phyloP scores from a whole-genome alignment of 1,284 basidiomycete species.

The Schizophyllum commune region DNA sequence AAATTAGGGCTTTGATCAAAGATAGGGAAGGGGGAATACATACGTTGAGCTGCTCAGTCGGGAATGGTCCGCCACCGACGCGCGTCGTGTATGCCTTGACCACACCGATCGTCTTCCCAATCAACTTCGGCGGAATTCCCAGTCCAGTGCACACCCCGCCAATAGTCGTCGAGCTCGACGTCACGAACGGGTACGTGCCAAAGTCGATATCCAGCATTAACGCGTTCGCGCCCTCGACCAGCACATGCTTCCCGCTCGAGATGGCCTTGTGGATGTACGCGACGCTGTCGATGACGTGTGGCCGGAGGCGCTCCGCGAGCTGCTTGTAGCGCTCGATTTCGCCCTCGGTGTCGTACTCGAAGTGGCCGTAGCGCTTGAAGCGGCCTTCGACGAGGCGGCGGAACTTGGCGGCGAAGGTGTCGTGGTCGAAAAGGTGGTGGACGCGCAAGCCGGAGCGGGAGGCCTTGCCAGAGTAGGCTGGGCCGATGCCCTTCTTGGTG shows the following conservation, averaged over 20 bases:
- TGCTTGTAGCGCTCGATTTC: slow-evolving; percentile 91
- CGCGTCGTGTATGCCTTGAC: slow-evolving; percentile 98
- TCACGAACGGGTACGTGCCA: slow-evolving; percentile 97
- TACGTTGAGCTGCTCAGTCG: slow-evolving; percentile 89
- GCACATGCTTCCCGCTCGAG: slow-evolving; percentile 66
- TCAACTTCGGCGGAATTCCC: slow-evolving; percentile 84
- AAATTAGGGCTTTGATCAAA: neutral
- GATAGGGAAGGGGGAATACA: slow-evolving; percentile 18
- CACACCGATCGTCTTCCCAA: slow-evolving; percentile 86
- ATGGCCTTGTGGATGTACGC: slow-evolving; percentile 82
- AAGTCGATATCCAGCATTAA: slow-evolving; percentile 98
- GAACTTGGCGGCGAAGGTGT: slow-evolving; percentile 87
- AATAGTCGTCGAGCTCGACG: slow-evolving; percentile 87
- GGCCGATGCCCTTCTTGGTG: slow-evolving; percentile 97
- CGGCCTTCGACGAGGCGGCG: slow-evolving; percentile 93
- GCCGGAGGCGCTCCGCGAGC: slow-evolving; percentile 80
- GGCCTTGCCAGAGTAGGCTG: slow-evolving; percentile 96
- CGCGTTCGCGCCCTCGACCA: slow-evolving; percentile 97
- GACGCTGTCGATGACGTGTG: slow-evolving; percentile 87
- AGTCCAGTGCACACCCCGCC: slow-evolving; percentile 96
- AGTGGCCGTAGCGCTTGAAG: slow-evolving; percentile 97
- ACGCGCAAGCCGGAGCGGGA: slow-evolving; percentile 93
- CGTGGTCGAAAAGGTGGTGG: slow-evolving; percentile 91
- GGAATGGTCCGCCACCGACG: slow-evolving; percentile 96
- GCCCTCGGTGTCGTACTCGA: slow-evolving; percentile 97